These are phyloP conservation scores for Solanum pimpinellifolium DNA, from an alignment of 257 asterid genomes.

Conservation along the genomic window DNA sequence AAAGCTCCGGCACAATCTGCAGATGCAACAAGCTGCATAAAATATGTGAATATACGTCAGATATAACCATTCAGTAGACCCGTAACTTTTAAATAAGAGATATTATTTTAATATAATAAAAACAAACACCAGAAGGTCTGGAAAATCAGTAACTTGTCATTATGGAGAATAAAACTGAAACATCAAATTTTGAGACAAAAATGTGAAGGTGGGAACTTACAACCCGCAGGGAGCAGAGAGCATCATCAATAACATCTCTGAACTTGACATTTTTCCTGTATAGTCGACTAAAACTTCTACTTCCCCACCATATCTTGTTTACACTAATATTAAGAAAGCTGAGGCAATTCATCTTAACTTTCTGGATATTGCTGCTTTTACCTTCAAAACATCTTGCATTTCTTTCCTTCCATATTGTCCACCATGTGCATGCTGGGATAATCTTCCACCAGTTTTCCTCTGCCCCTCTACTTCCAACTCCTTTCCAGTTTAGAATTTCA, in stretches of 20 bases:
- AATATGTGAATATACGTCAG: slow-evolving; percentile 5
- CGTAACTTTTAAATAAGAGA: background rate
- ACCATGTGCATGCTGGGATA: background rate
- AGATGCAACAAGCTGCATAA: slow-evolving; percentile 85
- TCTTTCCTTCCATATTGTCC: background rate
- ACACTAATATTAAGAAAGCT: background rate
- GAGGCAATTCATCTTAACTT: background rate
- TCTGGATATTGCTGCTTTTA: background rate
- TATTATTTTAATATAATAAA: background rate
- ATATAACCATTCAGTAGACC: background rate
- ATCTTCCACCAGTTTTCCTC: background rate
- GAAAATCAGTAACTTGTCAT: background rate
- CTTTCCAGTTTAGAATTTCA: background rate
- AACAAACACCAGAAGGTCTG: background rate
- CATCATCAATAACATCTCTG: background rate
- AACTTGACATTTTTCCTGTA: background rate
- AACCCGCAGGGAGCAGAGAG: background rate
- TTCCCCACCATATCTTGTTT: background rate
- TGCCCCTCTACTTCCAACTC: background rate
- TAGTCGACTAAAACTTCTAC: background rate
- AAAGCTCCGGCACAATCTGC: slow-evolving; percentile 98
- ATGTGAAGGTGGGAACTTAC: background rate
- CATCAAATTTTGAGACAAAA: background rate
- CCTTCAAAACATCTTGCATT: background rate
- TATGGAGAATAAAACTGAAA: background rate